Evolutionary conservation across 108 stramenopile species (phyloP).

Genomic region (Pseudonitzschia pungens): DNA sequence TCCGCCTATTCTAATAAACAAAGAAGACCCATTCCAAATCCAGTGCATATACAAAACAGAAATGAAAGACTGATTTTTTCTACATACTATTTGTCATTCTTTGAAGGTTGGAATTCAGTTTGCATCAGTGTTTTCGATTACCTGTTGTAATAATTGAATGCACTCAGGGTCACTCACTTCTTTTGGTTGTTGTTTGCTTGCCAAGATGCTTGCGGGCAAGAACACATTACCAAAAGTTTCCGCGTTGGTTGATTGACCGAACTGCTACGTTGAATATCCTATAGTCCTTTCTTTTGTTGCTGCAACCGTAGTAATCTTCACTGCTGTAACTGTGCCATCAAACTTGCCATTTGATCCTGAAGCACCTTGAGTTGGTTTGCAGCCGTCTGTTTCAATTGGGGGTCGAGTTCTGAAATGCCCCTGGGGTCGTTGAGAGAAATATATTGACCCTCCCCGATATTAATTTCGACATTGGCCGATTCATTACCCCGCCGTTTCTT

Average conservation of each 20-base stretch:
- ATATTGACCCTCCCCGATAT: slow-evolving; percentile 63
- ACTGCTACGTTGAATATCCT: neutral
- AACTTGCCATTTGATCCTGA: slow-evolving; percentile 76
- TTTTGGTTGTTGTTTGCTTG: neutral
- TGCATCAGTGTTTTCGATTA: no score
- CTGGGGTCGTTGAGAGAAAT: slow-evolving; percentile 63
- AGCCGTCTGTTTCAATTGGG: slow-evolving; percentile 59
- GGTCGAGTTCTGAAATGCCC: slow-evolving; percentile 48
- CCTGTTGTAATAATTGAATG: no score
- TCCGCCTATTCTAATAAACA: no score
- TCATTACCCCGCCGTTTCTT: slow-evolving; percentile 50
- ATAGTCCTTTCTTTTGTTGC: neutral
- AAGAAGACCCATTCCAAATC: no score
- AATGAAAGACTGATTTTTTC: no score
- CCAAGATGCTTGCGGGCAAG: neutral
- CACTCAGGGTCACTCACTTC: neutral
- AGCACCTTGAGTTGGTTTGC: slow-evolving; percentile 61
- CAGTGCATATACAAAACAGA: no score
- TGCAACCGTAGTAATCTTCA: neutral
- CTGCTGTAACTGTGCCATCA: slow-evolving; percentile 63
- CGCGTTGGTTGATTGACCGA: neutral
- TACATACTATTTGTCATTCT: no score
- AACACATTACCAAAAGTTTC: neutral
- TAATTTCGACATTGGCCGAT: slow-evolving; percentile 57
- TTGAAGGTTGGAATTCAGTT: no score